Base-by-base conservation (phyloP, 441 rosid species). In the Pelargonium exstipulatum region DNA sequence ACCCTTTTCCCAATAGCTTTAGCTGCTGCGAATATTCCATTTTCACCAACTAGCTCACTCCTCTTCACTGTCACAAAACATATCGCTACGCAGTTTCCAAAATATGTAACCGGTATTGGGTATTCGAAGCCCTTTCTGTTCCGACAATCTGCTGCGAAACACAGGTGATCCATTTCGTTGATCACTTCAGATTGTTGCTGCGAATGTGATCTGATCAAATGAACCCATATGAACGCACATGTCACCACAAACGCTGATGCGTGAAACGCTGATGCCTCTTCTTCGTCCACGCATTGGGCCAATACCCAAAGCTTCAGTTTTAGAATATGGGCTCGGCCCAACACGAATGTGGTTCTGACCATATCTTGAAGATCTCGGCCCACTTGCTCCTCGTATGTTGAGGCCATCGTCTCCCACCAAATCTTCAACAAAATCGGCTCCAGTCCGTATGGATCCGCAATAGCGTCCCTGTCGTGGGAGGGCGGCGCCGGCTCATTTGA, bases 201-300 rank as follows among this genome's bases (percentile, higher is more conserved):
- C 32, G 22, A 62, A 74, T 14, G 69, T 4, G 78, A 62, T 42
- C 62, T 76, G 46, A 72, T 62, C 76, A 81, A 46, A 43, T 72
- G 73, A 13, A 57, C 74, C 87, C 83, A 82, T 2, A 65, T 16
- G 35, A 70, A 71, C 17, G 83, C 82, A 37, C 76, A 78, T 0
- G 71, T 64, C 2, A 70, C 75, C 8, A 66, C 73, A 43, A 80
- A 83, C 0, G 76, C 71, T 17, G 84, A 85, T 8, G 71, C 4
- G 29, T 62, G 73, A 2, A 67, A 9, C 24, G 51, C 29, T 4
- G 16, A 62, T 1, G 12, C 1, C 10, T 29, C 43, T 14, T 12
- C 7, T 1, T 9, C 0, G 4, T 43, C 29, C 29, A 24, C 2
- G 29, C 29, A 32, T 35, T 67, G 45, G 40, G 0, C 26, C 32